A percentile compares a stretch with the other conserved stretches of the same genome.
phyloP scores from a whole-genome alignment of 2,329 filamentous ascomycete genomes.

The Plenodomus biglobosus region DNA sequence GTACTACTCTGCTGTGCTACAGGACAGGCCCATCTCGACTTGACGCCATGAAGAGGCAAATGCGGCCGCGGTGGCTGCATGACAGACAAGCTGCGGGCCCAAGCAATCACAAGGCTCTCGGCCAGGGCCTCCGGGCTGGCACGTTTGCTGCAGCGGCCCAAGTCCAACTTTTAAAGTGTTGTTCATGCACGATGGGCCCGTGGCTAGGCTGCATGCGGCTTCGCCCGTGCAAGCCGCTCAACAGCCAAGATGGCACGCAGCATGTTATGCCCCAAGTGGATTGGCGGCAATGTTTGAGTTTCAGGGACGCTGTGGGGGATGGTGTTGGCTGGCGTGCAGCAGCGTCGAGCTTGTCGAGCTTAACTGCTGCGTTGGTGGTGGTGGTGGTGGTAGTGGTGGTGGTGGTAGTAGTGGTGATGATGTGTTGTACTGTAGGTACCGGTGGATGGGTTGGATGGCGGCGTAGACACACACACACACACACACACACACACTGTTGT shows the following conservation, averaged over 20 bases:
- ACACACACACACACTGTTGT: no score
- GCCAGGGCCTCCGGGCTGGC: constrained; percentile 20
- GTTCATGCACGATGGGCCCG: constrained; percentile 3
- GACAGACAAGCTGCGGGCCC: constrained; percentile 8
- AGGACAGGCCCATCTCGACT: no score
- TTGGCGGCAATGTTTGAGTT: not conserved
- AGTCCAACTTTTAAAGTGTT: constrained; percentile 9
- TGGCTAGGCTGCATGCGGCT: constrained; percentile 7
- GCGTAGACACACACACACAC: no score
- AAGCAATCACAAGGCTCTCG: constrained; percentile 10
- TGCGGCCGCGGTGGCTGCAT: not conserved
- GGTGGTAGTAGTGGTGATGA: not conserved
- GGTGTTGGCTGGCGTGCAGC: constrained; percentile 9
- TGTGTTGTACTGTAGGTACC: not conserved
- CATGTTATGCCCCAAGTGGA: not conserved
- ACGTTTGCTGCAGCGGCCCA: constrained; percentile 5
- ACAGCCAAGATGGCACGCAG: constrained; percentile 18
- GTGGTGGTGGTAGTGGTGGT: no score
- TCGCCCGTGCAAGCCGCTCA: constrained; percentile 10
- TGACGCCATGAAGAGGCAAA: not conserved
- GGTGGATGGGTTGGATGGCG: no score
- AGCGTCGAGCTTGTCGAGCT: constrained; percentile 17
- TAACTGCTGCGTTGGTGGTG: not conserved
- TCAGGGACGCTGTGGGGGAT: constrained; percentile 18
- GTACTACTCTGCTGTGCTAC: no score